phyloP scores from a whole-genome alignment of 2,329 filamentous ascomycete species.

The Didymellaceae sp. region DNA sequence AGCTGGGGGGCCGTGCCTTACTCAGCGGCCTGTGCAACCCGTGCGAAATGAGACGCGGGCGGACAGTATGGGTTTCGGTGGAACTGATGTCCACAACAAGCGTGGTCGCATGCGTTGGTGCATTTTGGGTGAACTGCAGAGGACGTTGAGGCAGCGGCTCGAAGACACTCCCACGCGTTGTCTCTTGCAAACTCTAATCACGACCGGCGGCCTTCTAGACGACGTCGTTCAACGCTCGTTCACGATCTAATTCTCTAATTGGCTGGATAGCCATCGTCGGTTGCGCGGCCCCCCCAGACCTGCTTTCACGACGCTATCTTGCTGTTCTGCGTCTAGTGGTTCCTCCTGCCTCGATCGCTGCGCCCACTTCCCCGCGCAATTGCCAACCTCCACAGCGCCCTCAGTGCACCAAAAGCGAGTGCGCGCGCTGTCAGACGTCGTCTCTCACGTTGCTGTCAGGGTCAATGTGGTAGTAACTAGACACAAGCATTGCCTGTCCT shows the following conservation, averaged over 20 bases:
- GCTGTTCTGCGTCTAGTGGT: constrained; percentile 3
- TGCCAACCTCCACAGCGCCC: constrained; percentile 14
- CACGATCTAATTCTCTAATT: constrained; percentile 20
- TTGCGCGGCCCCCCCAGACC: constrained; percentile 13
- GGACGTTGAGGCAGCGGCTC: constrained; percentile 1
- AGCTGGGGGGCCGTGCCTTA: constrained; percentile 15
- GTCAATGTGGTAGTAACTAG: constrained; percentile 24
- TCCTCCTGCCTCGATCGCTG: constrained; percentile 10
- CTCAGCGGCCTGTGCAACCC: constrained; percentile 22
- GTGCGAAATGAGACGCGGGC: constrained; percentile 25
- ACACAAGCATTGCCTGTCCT: constrained; percentile 35
- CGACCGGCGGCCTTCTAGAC: constrained; percentile 16
- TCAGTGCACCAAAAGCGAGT: constrained; percentile 11
- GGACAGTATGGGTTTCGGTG: constrained; percentile 6
- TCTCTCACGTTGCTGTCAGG: constrained; percentile 8
- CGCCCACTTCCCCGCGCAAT: constrained; percentile 19
- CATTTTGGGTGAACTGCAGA: neutral
- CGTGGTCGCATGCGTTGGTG: constrained; percentile 2
- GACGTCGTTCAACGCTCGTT: constrained; percentile 24
- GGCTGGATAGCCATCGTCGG: constrained; percentile 19
- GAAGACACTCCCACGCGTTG: constrained; percentile 9
- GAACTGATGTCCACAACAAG: constrained; percentile 2
- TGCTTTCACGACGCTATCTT: constrained; percentile 16
- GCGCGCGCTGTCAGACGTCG: constrained; percentile 18
- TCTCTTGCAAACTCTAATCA: constrained; percentile 20